These are phyloP conservation scores for Hygrocybe punicea DNA, from an alignment of 768 basidiomycete species.

Conservation along the genomic window DNA sequence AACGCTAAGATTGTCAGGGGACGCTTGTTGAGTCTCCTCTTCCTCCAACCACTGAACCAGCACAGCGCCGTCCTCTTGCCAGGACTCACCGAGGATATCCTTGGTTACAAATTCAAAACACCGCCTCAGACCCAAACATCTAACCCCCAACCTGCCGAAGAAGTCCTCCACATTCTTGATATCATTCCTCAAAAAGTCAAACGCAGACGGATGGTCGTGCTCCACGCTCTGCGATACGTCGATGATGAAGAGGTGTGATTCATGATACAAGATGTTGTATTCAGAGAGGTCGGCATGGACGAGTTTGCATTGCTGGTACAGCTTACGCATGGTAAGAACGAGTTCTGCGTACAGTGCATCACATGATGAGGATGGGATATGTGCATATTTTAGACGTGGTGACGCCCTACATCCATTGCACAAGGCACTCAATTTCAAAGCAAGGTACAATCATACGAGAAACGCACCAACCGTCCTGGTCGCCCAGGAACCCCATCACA, in stretches of 20 bases:
- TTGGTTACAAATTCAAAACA: constrained; percentile 88
- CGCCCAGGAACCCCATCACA: constrained; percentile 91
- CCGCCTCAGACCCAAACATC: constrained; percentile 70
- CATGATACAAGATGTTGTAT: constrained; percentile 93
- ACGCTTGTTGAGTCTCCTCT: background rate
- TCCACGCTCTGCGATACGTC: constrained; percentile 99
- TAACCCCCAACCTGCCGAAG: constrained; percentile 73
- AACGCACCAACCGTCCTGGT: constrained; percentile 73
- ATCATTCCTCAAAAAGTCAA: constrained; percentile 92
- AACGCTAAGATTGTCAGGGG: background rate
- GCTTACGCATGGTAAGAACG: constrained; percentile 70
- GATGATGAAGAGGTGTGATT: constrained; percentile 82
- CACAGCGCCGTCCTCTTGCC: constrained; percentile 30
- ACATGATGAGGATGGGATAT: constrained; percentile 45
- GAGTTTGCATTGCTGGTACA: constrained; percentile 88
- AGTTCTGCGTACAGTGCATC: constrained; percentile 72
- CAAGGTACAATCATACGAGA: constrained; percentile 5
- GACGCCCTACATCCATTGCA: constrained; percentile 61
- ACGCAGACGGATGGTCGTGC: constrained; percentile 94
- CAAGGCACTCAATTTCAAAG: constrained; percentile 1
- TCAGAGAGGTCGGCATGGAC: constrained; percentile 98
- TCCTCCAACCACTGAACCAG: constrained; percentile 51
- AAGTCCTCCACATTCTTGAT: constrained; percentile 92
- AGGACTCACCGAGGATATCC: constrained; percentile 40
- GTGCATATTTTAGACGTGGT: constrained; percentile 89